Base-by-base conservation (phyloP, 2,329 filamentous ascomycete genomes). In the Hypoxylon sp. region DNA sequence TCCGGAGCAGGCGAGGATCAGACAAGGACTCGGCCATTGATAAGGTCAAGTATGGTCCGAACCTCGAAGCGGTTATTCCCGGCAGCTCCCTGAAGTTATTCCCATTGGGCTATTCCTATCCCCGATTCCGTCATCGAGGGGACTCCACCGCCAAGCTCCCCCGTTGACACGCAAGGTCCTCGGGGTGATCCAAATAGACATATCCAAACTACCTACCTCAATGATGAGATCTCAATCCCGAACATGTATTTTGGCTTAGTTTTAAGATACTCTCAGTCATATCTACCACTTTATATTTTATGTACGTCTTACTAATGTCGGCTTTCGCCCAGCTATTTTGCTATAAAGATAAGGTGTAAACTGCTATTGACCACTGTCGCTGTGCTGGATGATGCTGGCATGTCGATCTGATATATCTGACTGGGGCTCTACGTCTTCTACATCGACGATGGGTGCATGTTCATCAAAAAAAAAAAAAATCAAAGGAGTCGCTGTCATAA, bases 31-130 rank as follows among this genome's bases (percentile, higher is more conserved):
- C n/a, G 4, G 34, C 44, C 50, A 32, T 48, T 54, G 47, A 47
- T 37, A 56, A 54, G 46, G 49, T 62, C 8, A 19, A 39, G 37
- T 61, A 56, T 54, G 34, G 56, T 67, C 51, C 47, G 19, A 64
- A 64, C 43, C 51, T 30, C 64, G 34, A 61, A 39, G 37, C 47
- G 22, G 26, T 55, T 62, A 62, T 63, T 63, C 53, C 58, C 58
- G 54, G 34, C 34, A 24, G 22, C 20, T 17, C 30, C n/a, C 43
- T 46, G 34, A 44, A 34, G 49, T 56, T 68, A 64, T 53, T 61
- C 54, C 52, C 54, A 58, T 63, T 66, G 26, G 59, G 53, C 24
- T 58, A 59, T 54, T 46, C 24, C 46, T 57, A 64, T 63, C 59
- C 54, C 63, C 62, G 65, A 59, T 66, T 58, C 47, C 63, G 54